These are phyloP conservation scores for Gaultheria prostrata DNA, from an alignment of 148 eudicot genomes.

Conservation along the genomic window DNA sequence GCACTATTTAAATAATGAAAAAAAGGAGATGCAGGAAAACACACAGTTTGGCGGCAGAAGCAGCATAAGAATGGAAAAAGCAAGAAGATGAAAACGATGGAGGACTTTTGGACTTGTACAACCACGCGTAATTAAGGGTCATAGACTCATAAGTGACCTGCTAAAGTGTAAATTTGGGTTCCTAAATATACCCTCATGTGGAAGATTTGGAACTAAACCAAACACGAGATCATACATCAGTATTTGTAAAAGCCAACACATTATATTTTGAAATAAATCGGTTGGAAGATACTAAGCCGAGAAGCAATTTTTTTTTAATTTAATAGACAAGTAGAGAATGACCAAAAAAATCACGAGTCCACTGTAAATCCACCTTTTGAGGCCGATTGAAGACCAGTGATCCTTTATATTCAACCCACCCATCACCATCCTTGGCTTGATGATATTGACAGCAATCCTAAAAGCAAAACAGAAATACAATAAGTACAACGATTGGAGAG, in stretches of 20 bases:
- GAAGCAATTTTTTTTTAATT: neutral
- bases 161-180: neutral
- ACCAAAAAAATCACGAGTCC: neutral
- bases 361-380: slow-evolving; percentile 26
- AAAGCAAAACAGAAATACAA: slow-evolving; percentile 10
- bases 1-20: neutral
- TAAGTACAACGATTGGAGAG: neutral
- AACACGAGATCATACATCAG: neutral
- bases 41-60: neutral
- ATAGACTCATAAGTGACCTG: too few species aligned
- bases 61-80: neutral
- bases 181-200: neutral
- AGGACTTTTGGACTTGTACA: too few species aligned
- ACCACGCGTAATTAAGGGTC: neutral
- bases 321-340: neutral
- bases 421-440: slow-evolving; percentile 99
- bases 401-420: slow-evolving; percentile 78
- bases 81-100: neutral
- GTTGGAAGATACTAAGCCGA: neutral
- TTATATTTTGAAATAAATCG: neutral
- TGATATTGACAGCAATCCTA: slow-evolving; percentile 98
- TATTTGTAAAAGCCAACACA: neutral
- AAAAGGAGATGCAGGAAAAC: neutral
- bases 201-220: neutral
- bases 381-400: slow-evolving; percentile 33